Base-by-base conservation (phyloP, 2,329 filamentous ascomycete genomes). In the Thermoascus crustaceus region DNA sequence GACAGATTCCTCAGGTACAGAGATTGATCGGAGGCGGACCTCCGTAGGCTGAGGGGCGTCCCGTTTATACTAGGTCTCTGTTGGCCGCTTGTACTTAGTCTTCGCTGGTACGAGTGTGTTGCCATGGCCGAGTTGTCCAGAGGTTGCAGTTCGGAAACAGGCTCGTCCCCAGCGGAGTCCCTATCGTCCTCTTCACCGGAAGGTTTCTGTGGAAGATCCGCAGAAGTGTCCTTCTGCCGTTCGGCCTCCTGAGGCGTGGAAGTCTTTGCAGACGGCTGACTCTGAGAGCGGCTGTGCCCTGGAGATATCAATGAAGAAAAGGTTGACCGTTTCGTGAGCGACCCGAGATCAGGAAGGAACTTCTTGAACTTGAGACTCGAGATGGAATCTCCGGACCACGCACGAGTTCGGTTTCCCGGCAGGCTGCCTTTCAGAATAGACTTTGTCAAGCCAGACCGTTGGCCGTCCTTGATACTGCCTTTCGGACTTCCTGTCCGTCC, bases 11-110 rank as follows among this genome's bases (percentile, higher is more conserved):
- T 78, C 10, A 91, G 70, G 11, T 71, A 64, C 41, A 93, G 62
- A 4, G 85, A 91, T 39, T 87, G 81, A 54, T 94, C 83, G 1
- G 85, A 89, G 1, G 76, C 78, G 0, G 77, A 75, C 46, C 77
- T 70, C 27, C 76, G 71, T 19, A 86, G 33, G 34, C 48, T 48
- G 7, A 50, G 43, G 8, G 55, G 51, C 5, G 45, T 46, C 5
- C 52, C 48, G 3, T 49, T 38, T 8, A 47, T 47, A 4, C 41
- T 34, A 2, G 45, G 34, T n/a, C n/a, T n/a, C n/a, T n/a, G n/a
- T n/a, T n/a, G n/a, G n/a, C n/a, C n/a, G n/a, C n/a, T n/a, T n/a
- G n/a, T n/a, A 32, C 53, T 57, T 5, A 54, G 50, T 8, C 55
- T 39, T n/a, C 52, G 43, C 1, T 47, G 31, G 31, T 52, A 60